Percentiles rank a stretch among this genome's conserved stretches.
These are phyloP conservation scores for Candida corydali DNA, from an alignment of 805 yeast species.

Conservation along the genomic window DNA sequence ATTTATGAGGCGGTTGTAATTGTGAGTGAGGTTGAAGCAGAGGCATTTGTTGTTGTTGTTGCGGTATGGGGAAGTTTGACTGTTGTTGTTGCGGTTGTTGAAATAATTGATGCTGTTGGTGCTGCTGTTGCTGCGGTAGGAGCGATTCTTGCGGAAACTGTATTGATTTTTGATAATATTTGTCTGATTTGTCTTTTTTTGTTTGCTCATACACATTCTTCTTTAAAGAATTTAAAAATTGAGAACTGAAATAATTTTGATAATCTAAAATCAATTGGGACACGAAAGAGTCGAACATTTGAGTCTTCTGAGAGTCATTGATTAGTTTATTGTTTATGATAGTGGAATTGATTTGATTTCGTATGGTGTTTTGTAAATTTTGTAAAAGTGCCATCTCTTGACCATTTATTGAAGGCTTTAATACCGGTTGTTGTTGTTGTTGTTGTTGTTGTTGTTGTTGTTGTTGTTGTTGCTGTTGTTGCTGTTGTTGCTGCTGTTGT, in stretches of 20 bases:
- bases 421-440: not conserved
- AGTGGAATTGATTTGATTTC: constrained; percentile 1
- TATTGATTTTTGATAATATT: not conserved
- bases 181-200: constrained; percentile 1
- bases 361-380: constrained; percentile 1
- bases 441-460: not conserved
- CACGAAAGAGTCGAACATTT: constrained; percentile 12
- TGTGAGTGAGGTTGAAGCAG: not conserved
- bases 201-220: constrained; percentile 5
- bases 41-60: not conserved
- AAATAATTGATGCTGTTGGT: constrained; percentile 2
- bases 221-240: constrained; percentile 7
- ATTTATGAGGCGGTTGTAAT: not conserved
- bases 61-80: not conserved
- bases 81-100: constrained; percentile 6
- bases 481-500: not conserved
- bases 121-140: not conserved
- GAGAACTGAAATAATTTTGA: constrained; percentile 7
- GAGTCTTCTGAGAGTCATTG: constrained; percentile 11
- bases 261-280: constrained; percentile 13
- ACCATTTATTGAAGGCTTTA: not conserved
- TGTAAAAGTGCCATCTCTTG: constrained; percentile 1
- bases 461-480: not conserved
- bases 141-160: not conserved
- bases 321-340: constrained; percentile 9